Base-by-base conservation (phyloP, 805 yeast species). In the Saccharomycopsis selenospora region DNA sequence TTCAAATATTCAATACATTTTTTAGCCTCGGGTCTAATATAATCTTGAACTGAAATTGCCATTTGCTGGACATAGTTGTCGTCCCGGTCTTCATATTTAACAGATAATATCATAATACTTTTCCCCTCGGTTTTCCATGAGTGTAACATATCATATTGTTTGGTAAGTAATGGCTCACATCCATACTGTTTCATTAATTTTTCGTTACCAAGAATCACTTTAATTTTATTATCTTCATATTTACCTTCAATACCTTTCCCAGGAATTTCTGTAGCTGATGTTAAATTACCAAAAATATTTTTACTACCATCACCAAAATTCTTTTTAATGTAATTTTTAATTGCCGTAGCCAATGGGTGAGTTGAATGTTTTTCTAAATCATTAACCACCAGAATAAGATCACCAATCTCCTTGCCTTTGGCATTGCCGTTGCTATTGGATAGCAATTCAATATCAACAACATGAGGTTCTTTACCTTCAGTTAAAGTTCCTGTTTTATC, bases 401-500 rank as follows among this genome's bases (percentile, higher is more conserved):
- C 48, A 4, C 57, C 36, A 17, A 49, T 24, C 10, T 30, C 20
- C n/a, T 49, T 50, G 42, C 36, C 22, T 40, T 60, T 56, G 7
- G 48, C 50, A n/a, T 54, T 56, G 30, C 48, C 52, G 17, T 45
- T 43, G 20, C n/a, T n/a, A n/a, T n/a, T n/a, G n/a, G n/a, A n/a
- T n/a, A 55, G 59, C 40, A 68, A 55, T 2, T 69, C 62, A 57
- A 64, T 71, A 56, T 82, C 77, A 0, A 84, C 77, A 10, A 84
- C 73, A 43, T 66, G 66, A 38, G 79, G 70, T 29, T 76, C 76
- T 1, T 86, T 86, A 22, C 79, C 79, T 49, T 64, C 66, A 0
- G 93, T 84, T 54, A 84, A 66, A 0, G 93, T 84, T 1, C 91
- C 93, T 0, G 91, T 84, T 56, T 84, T 84, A 63, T 84, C 93